Base-by-base conservation (phyloP, 2,329 filamentous ascomycete species). In the Xenoacremonium recifei region DNA sequence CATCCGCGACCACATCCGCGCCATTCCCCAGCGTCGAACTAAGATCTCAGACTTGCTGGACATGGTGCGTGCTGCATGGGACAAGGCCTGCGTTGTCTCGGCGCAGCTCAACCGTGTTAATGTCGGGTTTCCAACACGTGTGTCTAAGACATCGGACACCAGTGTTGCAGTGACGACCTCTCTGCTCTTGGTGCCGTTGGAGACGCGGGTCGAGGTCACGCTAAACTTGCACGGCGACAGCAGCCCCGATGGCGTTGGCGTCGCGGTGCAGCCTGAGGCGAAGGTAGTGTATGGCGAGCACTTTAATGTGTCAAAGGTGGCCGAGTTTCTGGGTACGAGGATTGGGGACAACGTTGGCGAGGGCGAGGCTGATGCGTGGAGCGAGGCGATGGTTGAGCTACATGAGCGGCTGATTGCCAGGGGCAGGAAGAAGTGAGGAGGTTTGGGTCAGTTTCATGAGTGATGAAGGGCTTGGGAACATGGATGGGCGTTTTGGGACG, bases 231-330 rank as follows among this genome's bases (percentile, higher is more conserved):
- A 65, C 1, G 68, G 75, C 3, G 63, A 65, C 9, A 69, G 65
- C 36, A 66, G 65, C 1, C 65, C 67, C 1, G 68, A 71, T n/a
- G 72, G 75, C 4, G 66, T 84, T 10, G 72, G 78, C 1, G 71
- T 88, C 25, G 62, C 64, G 12, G 67, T 86, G 18, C 66, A 66
- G 5, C 71, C 76, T 2, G 69, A 68, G 17, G 85, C 82, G 0
- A 73, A 71, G 39, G 80, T 91, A 1, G 70, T 89, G 3, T 93
- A 93, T 60, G 88, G 88, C 0, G 87, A 92, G 65, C 75, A 78
- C 45, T 90, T 91, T 62, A 87, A 89, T 50, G 80, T 82, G 50
- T 77, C 72, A 37, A 90, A 88, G 64, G 84, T 93, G 71, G 71
- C 69, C n/a, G 85, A 89, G 41, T 90, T 87, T 51, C 59, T 93